A percentile compares a stretch with the other conserved stretches of the same genome.
Evolutionary conservation across 257 asterid species (phyloP).

Genomic region (Solanum ossicruentum): DNA sequence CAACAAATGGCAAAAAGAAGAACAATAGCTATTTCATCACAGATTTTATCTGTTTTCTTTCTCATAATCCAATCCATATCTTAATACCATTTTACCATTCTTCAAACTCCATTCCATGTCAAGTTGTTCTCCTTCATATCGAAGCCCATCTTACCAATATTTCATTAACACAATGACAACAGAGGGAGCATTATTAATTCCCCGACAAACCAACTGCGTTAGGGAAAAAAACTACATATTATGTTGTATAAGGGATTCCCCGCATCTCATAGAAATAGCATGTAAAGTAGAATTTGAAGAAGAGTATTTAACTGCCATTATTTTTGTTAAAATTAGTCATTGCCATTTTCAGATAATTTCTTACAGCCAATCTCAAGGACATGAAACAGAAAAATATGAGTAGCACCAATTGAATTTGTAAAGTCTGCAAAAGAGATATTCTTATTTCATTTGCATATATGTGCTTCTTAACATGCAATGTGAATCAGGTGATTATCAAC

Average conservation of each 20-base stretch:
- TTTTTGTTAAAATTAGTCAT: neutral
- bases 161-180: neutral
- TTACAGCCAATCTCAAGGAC: neutral
- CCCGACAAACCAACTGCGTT: neutral
- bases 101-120: neutral
- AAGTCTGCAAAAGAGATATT: neutral
- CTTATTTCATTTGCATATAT: neutral
- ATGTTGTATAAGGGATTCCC: neutral
- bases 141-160: neutral
- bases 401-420: neutral
- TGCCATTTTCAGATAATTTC: neutral
- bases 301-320: neutral
- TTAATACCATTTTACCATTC: neutral
- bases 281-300: neutral
- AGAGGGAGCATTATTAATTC: neutral
- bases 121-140: neutral
- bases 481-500: neutral
- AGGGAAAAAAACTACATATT: neutral
- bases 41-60: neutral
- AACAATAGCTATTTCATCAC: neutral
- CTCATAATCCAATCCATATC: neutral
- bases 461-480: neutral
- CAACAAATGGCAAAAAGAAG: neutral
- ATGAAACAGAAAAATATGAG: neutral
- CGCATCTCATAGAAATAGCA: neutral